Evolutionary conservation across 2,329 filamentous ascomycete genomes (phyloP).

Genomic region (Fusarium stilboides): DNA sequence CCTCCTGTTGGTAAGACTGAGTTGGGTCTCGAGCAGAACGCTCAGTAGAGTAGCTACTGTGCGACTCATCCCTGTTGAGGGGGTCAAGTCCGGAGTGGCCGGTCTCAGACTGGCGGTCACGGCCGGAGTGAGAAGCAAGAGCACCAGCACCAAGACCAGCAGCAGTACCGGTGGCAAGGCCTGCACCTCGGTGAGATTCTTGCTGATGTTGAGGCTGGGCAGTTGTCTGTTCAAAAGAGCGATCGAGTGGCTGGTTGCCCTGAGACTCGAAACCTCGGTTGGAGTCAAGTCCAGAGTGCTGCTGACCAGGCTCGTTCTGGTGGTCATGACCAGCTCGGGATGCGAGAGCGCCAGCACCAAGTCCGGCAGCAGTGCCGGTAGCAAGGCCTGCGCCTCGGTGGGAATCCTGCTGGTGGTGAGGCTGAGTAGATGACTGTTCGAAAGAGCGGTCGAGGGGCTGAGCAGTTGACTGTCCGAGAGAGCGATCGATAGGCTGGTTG

Average conservation of each 20-base stretch:
- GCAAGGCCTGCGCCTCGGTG: not conserved
- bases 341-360: not conserved
- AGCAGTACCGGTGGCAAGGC: constrained; percentile 10
- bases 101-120: not conserved
- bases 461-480: not conserved
- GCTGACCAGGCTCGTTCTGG: not conserved
- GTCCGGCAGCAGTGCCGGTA: constrained; percentile 4
- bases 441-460: not conserved
- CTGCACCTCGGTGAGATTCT: constrained; percentile 2
- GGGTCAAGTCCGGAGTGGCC: constrained; percentile 4
- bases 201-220: constrained; percentile 4
- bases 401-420: constrained; percentile 12
- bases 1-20: constrained; percentile 1
- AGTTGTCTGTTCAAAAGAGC: not conserved
- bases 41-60: not conserved
- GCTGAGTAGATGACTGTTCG: not conserved
- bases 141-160: not conserved
- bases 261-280: too few species aligned
- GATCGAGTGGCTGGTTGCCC: too few species aligned
- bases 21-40: not conserved
- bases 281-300: constrained; percentile 2
- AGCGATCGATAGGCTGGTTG: not conserved
- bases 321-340: not conserved
- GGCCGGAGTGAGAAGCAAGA: not conserved
- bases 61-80: not conserved